Percentiles rank a stretch among this genome's conserved stretches.
Evolutionary conservation across 352 stramenopile species (phyloP).

Genomic region (Peronospora belbahrii): DNA sequence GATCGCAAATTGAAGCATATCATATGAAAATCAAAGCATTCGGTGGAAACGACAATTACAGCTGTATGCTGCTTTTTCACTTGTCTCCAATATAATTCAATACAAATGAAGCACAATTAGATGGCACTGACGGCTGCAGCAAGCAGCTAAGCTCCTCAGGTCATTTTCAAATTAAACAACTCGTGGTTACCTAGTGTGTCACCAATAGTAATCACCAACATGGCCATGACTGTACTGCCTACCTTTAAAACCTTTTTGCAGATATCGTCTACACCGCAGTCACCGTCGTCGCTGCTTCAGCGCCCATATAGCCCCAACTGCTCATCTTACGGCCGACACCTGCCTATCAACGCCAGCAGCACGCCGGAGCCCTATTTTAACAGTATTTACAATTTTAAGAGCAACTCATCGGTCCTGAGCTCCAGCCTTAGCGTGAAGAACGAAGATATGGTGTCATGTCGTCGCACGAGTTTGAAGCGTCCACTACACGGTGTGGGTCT

Average conservation of each 20-base stretch:
- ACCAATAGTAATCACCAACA: constrained; percentile 3
- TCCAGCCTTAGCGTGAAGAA: constrained; percentile 22
- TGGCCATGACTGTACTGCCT: constrained; percentile 43
- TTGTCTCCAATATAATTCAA: no score
- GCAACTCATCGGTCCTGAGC: constrained; percentile 14
- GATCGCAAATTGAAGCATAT: no score
- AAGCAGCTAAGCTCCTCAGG: constrained; percentile 1
- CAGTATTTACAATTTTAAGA: no score
- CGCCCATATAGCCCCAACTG: constrained; percentile 10
- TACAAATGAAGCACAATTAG: no score
- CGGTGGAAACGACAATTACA: no score
- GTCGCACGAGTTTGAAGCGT: constrained; percentile 19
- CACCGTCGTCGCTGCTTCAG: constrained; percentile 13
- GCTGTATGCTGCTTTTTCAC: no score
- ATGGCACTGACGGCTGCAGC: no score
- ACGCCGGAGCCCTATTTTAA: no score
- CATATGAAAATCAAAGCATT: no score
- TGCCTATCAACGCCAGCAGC: constrained; percentile 1
- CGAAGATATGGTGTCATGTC: constrained; percentile 11
- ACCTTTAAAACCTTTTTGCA: constrained; percentile 55
- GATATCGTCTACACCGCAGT: constrained; percentile 26
- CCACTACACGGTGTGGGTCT: constrained; percentile 16
- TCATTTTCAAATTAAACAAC: constrained; percentile 23
- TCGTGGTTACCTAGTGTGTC: constrained; percentile 8
- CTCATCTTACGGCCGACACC: constrained; percentile 15